Conservation (phyloP, 148 eudicot genomes). For the Nepenthes gracilis region DNA sequence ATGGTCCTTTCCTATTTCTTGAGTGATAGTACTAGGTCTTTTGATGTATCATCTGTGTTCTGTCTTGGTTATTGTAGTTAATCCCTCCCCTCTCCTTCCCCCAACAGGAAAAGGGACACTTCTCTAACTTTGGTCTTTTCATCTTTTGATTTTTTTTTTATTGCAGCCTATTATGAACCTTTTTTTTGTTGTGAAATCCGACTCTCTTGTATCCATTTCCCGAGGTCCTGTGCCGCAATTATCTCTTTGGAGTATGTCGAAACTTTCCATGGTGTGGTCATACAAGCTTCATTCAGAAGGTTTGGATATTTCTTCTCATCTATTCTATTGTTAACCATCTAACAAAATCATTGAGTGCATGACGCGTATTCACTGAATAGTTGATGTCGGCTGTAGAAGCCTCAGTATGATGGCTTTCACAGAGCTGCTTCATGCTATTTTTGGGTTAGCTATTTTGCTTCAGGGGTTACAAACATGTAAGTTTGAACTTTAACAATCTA, state of each 20-base stretch:
- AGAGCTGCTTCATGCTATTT: too few relatives aligned
- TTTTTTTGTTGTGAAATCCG: slow-evolving; percentile 73
- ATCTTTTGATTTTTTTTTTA: slow-evolving; percentile 1
- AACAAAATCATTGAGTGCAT: too few relatives aligned
- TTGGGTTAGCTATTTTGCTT: too few relatives aligned
- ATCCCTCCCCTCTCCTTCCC: neutral
- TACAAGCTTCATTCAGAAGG: slow-evolving; percentile 73
- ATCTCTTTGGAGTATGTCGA: slow-evolving; percentile 68
- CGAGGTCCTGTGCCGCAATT: slow-evolving; percentile 54
- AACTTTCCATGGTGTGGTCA: slow-evolving; percentile 54
- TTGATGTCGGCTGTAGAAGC: too few relatives aligned
- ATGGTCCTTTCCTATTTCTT: too few relatives aligned
- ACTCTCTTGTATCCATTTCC: slow-evolving; percentile 62
- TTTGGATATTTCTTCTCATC: slow-evolving; percentile 14
- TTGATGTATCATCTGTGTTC: too few relatives aligned
- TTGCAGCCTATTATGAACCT: slow-evolving; percentile 59
- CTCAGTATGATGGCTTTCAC: too few relatives aligned
- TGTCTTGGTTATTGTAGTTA: neutral
- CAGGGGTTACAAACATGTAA: too few relatives aligned
- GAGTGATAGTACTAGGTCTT: too few relatives aligned
- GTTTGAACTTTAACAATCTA: too few relatives aligned
- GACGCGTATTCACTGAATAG: too few relatives aligned
- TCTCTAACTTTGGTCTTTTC: neutral
- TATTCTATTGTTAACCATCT: neutral
- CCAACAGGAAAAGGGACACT: neutral